phyloP scores from a whole-genome alignment of 202 grass and related monocot genomes.

The Elaeis oleifera region DNA sequence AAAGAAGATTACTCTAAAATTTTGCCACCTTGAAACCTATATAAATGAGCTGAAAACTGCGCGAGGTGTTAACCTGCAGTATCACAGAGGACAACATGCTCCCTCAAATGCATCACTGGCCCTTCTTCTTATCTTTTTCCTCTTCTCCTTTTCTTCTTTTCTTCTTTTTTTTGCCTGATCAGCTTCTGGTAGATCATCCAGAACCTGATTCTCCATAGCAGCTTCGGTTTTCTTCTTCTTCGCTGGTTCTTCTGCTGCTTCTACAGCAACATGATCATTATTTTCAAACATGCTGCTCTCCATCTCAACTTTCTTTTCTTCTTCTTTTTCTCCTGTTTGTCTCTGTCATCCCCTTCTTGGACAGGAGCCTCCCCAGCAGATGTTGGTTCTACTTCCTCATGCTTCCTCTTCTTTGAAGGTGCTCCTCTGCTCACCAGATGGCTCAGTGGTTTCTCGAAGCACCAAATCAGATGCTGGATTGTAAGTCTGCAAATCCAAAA shows the following conservation, averaged over 20 bases:
- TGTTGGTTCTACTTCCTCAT: slow-evolving; percentile 18
- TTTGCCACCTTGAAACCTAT: too few species aligned
- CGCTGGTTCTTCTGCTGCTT: neutral
- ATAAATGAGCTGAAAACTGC: too few species aligned
- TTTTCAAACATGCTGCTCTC: neutral
- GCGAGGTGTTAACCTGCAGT: too few species aligned
- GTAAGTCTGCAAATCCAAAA: slow-evolving; percentile 46
- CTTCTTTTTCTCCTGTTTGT: slow-evolving; percentile 32
- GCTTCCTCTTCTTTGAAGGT: slow-evolving; percentile 73
- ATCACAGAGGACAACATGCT: too few species aligned
- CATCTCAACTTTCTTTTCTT: neutral
- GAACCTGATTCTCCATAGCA: slow-evolving; percentile 5
- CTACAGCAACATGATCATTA: neutral
- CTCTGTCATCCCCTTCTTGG: slow-evolving; percentile 26
- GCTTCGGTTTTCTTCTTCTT: slow-evolving; percentile 34
- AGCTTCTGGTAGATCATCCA: slow-evolving; percentile 10
- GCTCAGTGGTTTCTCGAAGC: slow-evolving; percentile 29
- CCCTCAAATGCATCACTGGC: neutral
- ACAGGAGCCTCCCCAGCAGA: slow-evolving; percentile 17
- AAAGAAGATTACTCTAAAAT: too few species aligned
- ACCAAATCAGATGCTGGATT: slow-evolving; percentile 66
- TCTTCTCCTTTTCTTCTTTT: slow-evolving; percentile 37
- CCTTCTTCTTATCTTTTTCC: slow-evolving; percentile 1
- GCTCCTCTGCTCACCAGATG: slow-evolving; percentile 19
- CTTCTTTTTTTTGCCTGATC: slow-evolving; percentile 53